A percentile compares a stretch with the other conserved stretches of the same genome.
These are phyloP conservation scores for Scedosporium boydii DNA, from an alignment of 2,329 filamentous ascomycete species.

Conservation along the genomic window DNA sequence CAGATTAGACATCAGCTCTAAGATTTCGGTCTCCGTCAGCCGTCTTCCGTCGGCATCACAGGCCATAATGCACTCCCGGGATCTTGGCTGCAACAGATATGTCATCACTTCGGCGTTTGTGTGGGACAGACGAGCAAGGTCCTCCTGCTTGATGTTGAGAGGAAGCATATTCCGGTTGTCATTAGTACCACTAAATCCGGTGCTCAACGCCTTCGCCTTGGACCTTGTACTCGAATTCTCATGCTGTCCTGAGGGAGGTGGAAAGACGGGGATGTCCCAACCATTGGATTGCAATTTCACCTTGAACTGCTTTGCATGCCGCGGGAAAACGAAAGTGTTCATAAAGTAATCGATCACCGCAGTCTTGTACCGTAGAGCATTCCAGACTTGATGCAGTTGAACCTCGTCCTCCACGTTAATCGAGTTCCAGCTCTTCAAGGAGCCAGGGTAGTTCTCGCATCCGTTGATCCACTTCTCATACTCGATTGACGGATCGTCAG, in stretches of 20 bases:
- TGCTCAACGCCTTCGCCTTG: constrained; percentile 33
- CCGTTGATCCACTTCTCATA: constrained; percentile 41
- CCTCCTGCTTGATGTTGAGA: constrained; percentile 49
- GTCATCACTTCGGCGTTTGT: constrained; percentile 56
- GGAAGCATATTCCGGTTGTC: constrained; percentile 53
- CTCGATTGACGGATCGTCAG: constrained; percentile 45
- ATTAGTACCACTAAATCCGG: constrained; percentile 65
- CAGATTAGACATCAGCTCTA: constrained; percentile 24
- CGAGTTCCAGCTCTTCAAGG: constrained; percentile 39
- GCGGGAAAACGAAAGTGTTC: constrained; percentile 55
- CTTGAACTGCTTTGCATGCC: constrained; percentile 54
- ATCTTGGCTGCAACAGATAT: constrained; percentile 44
- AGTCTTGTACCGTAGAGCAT: constrained; percentile 35
- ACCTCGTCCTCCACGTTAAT: constrained; percentile 50
- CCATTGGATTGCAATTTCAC: constrained; percentile 55
- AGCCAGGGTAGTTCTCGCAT: constrained; percentile 30
- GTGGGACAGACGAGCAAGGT: constrained; percentile 44
- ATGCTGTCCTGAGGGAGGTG: constrained; percentile 5
- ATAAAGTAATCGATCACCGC: constrained; percentile 50
- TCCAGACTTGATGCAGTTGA: constrained; percentile 42
- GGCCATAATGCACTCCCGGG: constrained; percentile 30
- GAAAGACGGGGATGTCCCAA: constrained; percentile 53
- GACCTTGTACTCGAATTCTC: constrained; percentile 2
- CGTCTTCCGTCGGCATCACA: constrained; percentile 23
- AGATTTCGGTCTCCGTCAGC: constrained; percentile 33